Conservation (phyloP, 1,284 basidiomycete species). For the Ustilago xerochloae region DNA sequence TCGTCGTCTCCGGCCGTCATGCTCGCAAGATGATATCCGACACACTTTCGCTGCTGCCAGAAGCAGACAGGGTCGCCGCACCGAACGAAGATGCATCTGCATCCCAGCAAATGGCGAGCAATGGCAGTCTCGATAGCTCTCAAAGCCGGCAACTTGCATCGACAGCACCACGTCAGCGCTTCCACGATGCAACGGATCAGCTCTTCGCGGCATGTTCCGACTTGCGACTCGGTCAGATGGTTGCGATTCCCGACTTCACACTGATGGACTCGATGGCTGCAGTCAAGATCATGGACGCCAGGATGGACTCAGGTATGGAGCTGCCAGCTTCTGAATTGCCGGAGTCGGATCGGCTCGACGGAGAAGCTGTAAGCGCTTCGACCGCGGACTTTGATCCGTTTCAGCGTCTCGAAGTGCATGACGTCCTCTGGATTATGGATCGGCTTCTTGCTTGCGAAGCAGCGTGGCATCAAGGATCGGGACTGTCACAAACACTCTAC, state of each 20-base stretch:
- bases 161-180: conserved; percentile 2
- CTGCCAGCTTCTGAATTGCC: conserved; percentile 52
- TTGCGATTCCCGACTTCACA: conserved; percentile 79
- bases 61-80: not conserved
- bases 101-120: not conserved
- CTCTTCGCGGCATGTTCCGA: conserved; percentile 29
- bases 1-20: not conserved
- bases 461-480: conserved; percentile 85
- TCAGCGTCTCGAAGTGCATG: conserved; percentile 75
- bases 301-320: conserved; percentile 84
- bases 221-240: conserved; percentile 72
- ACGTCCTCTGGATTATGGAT: conserved; percentile 89
- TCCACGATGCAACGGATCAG: conserved; percentile 31
- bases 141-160: not conserved
- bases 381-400: conserved; percentile 75
- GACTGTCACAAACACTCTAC: conserved; percentile 85
- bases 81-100: not conserved
- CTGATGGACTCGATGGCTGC: conserved; percentile 89
- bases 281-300: conserved; percentile 87
- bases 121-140: not conserved
- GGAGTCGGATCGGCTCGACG: conserved; percentile 69
- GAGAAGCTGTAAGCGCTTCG: conserved; percentile 51
- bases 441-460: conserved; percentile 82
- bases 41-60: not conserved
- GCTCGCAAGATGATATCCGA: not conserved